Percentiles rank a stretch among this genome's conserved stretches.
Evolutionary conservation across 352 stramenopile genomes (phyloP).

Genomic region (Discostella stelligera): DNA sequence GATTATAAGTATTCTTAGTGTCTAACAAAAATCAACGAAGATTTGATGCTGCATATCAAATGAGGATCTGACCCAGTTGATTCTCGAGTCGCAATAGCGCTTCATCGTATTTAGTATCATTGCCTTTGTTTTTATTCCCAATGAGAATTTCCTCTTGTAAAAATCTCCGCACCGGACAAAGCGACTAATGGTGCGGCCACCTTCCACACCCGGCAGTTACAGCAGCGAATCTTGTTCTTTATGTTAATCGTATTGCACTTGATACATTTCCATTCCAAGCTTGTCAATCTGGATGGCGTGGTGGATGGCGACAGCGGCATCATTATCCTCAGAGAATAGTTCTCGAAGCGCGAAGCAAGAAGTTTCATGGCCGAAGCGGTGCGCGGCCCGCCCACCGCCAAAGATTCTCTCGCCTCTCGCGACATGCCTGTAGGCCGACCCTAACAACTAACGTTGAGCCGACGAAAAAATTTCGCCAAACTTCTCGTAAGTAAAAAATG

Average conservation of each 20-base stretch:
- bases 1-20: too few relatives aligned
- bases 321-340: background rate
- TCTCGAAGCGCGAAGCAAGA: background rate
- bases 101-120: conserved; percentile 12
- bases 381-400: background rate
- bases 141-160: conserved; percentile 35
- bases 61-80: conserved; percentile 15
- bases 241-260: too few relatives aligned
- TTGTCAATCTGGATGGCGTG: background rate
- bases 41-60: background rate
- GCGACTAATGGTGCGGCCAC: background rate
- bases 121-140: conserved; percentile 17
- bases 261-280: too few relatives aligned
- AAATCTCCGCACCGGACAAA: conserved; percentile 15
- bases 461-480: too few relatives aligned
- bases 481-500: too few relatives aligned
- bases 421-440: too few relatives aligned
- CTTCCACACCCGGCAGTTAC: background rate
- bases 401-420: background rate
- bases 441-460: too few relatives aligned
- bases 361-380: background rate
- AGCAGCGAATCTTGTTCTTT: conserved; percentile 6
- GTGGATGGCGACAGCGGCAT: background rate
- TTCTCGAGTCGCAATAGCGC: conserved; percentile 21
- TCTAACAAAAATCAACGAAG: background rate